These are phyloP conservation scores for Benincasa hispida DNA, from an alignment of 306 rosid genomes.

Conservation along the genomic window DNA sequence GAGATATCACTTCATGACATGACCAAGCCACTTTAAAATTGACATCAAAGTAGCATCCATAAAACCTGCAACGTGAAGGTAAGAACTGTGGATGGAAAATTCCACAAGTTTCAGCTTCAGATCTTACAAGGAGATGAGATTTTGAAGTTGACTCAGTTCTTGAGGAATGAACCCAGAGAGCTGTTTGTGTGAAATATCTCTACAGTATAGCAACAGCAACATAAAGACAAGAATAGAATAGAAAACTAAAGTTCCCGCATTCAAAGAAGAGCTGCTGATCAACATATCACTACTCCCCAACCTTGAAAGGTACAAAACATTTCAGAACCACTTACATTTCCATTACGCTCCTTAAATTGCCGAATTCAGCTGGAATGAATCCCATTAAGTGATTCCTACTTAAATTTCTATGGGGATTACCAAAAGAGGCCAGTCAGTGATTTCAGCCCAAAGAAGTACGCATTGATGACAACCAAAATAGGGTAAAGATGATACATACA, in stretches of 20 bases:
- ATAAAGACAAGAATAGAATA: neutral
- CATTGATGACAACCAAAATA: neutral
- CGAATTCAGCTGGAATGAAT: conserved; percentile 82
- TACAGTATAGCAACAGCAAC: conserved; percentile 25
- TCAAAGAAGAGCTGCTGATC: neutral
- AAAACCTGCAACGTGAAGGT: too few relatives aligned
- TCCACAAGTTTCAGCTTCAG: neutral
- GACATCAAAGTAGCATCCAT: neutral
- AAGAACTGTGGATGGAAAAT: neutral
- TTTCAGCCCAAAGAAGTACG: conserved; percentile 13
- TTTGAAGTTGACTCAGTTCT: conserved; percentile 88
- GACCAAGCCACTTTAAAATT: neutral
- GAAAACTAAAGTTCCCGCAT: neutral
- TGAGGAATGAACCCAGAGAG: conserved; percentile 75
- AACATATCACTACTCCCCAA: neutral
- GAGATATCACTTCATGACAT: neutral
- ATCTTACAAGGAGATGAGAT: conserved; percentile 64
- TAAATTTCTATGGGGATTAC: conserved; percentile 49
- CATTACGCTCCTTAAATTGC: conserved; percentile 86
- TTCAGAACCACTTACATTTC: conserved; percentile 47
- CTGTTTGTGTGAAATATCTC: conserved; percentile 80
- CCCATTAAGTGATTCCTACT: conserved; percentile 70
- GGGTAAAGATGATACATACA: conserved; percentile 39
- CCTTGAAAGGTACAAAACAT: neutral
- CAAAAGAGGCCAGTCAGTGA: neutral